phyloP scores from a whole-genome alignment of 2,329 filamentous ascomycete species.

The Aspergillus tamarii region DNA sequence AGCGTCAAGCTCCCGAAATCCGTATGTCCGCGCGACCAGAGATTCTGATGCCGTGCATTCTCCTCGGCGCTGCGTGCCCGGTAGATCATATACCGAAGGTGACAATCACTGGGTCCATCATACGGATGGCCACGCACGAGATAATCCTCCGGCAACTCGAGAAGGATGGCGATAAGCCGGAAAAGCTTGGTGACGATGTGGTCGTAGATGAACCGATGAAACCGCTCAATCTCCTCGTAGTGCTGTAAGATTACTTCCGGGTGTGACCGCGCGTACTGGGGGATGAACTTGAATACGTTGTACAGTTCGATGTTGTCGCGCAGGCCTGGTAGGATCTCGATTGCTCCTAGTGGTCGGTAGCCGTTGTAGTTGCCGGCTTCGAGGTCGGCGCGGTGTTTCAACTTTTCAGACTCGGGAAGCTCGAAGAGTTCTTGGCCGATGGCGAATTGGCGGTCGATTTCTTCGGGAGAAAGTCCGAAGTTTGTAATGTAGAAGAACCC shows the following conservation, averaged over 20 bases:
- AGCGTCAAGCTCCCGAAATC: conserved; percentile 61
- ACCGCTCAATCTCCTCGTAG: conserved; percentile 59
- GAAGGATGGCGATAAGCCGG: conserved; percentile 61
- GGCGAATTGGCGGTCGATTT: conserved; percentile 63
- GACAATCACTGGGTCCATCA: conserved; percentile 59
- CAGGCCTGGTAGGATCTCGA: conserved; percentile 1
- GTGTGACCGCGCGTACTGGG: conserved; percentile 19
- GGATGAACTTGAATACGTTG: conserved; percentile 25
- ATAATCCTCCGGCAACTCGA: conserved; percentile 62
- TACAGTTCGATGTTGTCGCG: conserved; percentile 28
- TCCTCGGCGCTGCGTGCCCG: conserved; percentile 53
- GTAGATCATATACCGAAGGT: conserved; percentile 65
- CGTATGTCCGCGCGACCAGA: conserved; percentile 57
- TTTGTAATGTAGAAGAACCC: conserved; percentile 66
- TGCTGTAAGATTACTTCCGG: conserved; percentile 50
- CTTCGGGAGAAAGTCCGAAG: conserved; percentile 59
- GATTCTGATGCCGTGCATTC: conserved; percentile 46
- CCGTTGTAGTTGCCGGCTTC: conserved; percentile 60
- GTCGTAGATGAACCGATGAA: conserved; percentile 55
- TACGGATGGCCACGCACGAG: conserved; percentile 60
- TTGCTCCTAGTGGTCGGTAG: conserved; percentile 44
- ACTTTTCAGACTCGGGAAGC: conserved; percentile 59
- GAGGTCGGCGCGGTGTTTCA: conserved; percentile 55
- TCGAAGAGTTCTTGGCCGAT: conserved; percentile 61
- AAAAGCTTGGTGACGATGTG: conserved; percentile 60